Conservation (phyloP, 352 stramenopile genomes). For the Phytopythium sindhum region DNA sequence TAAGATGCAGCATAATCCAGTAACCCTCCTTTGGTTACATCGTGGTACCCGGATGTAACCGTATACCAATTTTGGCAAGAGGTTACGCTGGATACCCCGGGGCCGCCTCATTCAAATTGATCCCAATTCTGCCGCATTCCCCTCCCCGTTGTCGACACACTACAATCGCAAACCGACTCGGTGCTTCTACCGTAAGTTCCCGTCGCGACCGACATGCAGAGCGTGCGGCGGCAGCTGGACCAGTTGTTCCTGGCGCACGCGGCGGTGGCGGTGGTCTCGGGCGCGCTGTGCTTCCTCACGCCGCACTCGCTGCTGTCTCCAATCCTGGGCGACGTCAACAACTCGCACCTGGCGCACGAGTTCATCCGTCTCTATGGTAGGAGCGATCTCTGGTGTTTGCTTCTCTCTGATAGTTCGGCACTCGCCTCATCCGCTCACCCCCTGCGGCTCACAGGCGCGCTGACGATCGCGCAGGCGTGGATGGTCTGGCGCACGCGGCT, state of each 20-base stretch:
- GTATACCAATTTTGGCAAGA: too few relatives aligned
- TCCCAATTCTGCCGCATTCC: too few relatives aligned
- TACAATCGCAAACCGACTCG: neutral
- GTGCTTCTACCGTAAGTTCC: neutral
- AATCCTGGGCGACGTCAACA: constrained; percentile 67
- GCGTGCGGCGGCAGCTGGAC: constrained; percentile 75
- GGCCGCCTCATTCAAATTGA: too few relatives aligned
- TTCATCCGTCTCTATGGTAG: constrained; percentile 80
- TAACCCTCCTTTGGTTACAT: too few relatives aligned
- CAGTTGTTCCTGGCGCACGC: constrained; percentile 78
- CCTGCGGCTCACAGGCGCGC: constrained; percentile 30
- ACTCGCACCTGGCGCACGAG: constrained; percentile 83
- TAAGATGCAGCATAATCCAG: too few relatives aligned
- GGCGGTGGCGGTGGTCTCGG: constrained; percentile 59
- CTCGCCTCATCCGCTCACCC: neutral
- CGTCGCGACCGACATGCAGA: constrained; percentile 28
- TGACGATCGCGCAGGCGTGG: constrained; percentile 82
- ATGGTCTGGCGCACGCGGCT: constrained; percentile 85
- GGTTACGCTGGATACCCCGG: too few relatives aligned
- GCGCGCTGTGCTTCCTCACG: constrained; percentile 67
- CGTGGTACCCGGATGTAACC: too few relatives aligned
- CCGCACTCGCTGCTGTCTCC: constrained; percentile 80
- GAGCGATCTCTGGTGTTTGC: too few relatives aligned
- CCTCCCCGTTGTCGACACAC: too few relatives aligned
- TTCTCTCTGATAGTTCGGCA: too few relatives aligned